phyloP scores from a whole-genome alignment of 2,329 filamentous ascomycete species.

The Colletotrichum sp. region DNA sequence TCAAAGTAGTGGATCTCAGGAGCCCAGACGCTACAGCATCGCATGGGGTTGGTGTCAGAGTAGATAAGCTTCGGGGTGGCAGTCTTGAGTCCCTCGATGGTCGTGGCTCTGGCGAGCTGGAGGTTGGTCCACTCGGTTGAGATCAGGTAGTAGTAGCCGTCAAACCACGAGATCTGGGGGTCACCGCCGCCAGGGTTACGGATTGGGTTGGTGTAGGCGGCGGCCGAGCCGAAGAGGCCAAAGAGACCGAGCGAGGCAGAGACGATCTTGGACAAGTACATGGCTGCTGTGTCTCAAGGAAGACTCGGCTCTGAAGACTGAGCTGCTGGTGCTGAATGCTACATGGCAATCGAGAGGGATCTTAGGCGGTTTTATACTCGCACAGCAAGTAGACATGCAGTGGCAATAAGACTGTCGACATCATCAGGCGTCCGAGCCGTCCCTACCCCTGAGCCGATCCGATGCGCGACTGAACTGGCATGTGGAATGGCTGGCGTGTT shows the following conservation, averaged over 20 bases:
- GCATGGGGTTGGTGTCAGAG: conserved; percentile 46
- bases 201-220: conserved; percentile 57
- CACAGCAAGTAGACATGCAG: background rate
- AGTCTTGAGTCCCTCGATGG: conserved; percentile 59
- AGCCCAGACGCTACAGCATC: conserved; percentile 63
- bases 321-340: background rate
- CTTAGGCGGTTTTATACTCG: background rate
- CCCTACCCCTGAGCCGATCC: background rate
- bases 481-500: background rate
- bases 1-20: conserved; percentile 59
- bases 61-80: conserved; percentile 56
- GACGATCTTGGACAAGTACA: conserved; percentile 1
- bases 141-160: conserved; percentile 62
- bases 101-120: conserved; percentile 57
- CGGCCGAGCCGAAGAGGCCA: conserved; percentile 22
- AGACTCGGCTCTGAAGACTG: background rate
- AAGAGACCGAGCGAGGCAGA: background rate
- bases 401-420: background rate
- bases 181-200: conserved; percentile 54
- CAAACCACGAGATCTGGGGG: conserved; percentile 55
- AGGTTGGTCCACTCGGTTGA: conserved; percentile 62
- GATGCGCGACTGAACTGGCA: background rate
- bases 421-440: background rate
- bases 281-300: background rate
- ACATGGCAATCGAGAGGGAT: background rate